Base-by-base conservation (phyloP, 106 monocot species). In the Alisma plantagoaquatica region DNA sequence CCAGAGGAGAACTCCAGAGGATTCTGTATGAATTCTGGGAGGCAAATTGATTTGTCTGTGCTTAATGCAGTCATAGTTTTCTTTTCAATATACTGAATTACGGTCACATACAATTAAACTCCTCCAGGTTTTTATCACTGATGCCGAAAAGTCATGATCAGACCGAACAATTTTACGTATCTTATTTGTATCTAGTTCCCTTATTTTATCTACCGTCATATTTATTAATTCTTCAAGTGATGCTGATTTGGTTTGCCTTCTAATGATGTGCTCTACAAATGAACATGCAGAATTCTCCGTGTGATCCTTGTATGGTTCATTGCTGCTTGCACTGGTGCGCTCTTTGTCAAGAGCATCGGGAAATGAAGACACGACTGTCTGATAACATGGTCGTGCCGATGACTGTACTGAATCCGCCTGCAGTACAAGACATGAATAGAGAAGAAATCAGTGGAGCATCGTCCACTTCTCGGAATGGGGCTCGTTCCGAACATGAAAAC, bases 311-410 rank as follows among this genome's bases (percentile, higher is more conserved):
- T 54, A 61, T 77, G 62, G 87, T 93, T 23, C 93, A 93, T 53
- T 93, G 93, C 64, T 93, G 87, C 64, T 49, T 93, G 80, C 93
- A 93, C 31, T 87, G 93, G 87, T 87, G 93, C 47, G 87, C 93
- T 4, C 65, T 80, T 29, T 93, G 93, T 43, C 93, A 93, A 49
- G 93, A 93, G 62, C 83, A 93, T 48, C 67, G 93, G 20, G 93
- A 93, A 67, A 87, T 87, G 87, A 87, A 72, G 63, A 66, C 67
- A n/a, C 82, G 67, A 27, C 76, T 93, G 27, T 74, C 87, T 18
- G 83, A 83, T 19, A 75, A 70, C 58, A 20, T 63, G n/a, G 72
- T 68, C 18, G 62, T 57, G 68, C 80, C 68, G 8, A 85, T 91
- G 81, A 83, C 87, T 1, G 52, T 93, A n/a, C 70, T 87, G 3